Percentiles rank a stretch among this genome's conserved stretches.
Evolutionary conservation across 768 basidiomycete genomes (phyloP).

Genomic region (Roridomyces roridus): DNA sequence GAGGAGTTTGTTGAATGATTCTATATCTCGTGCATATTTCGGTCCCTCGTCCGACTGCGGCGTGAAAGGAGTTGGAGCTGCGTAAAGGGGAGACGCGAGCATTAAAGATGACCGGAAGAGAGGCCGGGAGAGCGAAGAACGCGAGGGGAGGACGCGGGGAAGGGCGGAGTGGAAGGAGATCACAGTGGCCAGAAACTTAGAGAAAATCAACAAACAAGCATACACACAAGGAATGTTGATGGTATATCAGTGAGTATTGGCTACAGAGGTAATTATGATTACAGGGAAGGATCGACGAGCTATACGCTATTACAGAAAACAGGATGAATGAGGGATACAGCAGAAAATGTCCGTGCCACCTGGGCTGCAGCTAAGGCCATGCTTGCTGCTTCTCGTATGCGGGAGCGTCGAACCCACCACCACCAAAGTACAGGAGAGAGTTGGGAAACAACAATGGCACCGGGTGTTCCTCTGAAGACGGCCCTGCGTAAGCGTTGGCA

Average conservation of each 20-base stretch:
- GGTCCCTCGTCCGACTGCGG: constrained; percentile 57
- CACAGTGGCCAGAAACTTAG: neutral
- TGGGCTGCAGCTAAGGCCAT: neutral
- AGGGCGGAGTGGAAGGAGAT: neutral
- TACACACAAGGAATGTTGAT: no score
- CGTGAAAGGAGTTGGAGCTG: constrained; percentile 53
- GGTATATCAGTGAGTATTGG: constrained; percentile 12
- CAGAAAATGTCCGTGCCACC: constrained; percentile 4
- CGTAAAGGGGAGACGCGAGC: constrained; percentile 72
- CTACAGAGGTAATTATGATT: constrained; percentile 17
- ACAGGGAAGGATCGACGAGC: constrained; percentile 25
- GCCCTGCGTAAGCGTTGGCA: constrained; percentile 6
- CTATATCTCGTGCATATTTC: constrained; percentile 70
- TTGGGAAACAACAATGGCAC: constrained; percentile 11
- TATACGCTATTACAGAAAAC: constrained; percentile 14
- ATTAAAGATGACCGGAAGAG: constrained; percentile 41
- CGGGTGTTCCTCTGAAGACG: neutral
- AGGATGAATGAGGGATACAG: constrained; percentile 17
- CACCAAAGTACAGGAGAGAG: constrained; percentile 9
- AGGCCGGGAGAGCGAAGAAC: neutral
- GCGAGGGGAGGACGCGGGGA: neutral
- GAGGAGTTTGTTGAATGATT: constrained; percentile 78
- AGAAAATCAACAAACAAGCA: no score
- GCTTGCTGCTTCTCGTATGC: constrained; percentile 6
- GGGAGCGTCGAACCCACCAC: neutral